Evolutionary conservation across 2,329 filamentous ascomycete species (phyloP), one percentile per base, ranked within the genome.

Genomic region (Plectosphaerella cucumerina): DNA sequence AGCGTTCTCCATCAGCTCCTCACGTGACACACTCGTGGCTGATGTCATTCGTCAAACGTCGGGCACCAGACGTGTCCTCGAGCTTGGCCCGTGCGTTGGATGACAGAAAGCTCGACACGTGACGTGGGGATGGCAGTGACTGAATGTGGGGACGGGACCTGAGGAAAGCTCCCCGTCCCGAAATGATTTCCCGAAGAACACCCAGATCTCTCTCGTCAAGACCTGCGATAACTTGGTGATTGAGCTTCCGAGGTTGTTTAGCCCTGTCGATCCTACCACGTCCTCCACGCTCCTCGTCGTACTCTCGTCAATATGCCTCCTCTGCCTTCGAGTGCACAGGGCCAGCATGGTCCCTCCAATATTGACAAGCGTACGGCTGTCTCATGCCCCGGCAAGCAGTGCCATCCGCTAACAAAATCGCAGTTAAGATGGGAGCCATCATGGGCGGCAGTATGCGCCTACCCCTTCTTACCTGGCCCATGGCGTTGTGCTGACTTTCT

Each of bases 371-470:
- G 79, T 81, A 73, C 53, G 64, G 50, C 51, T 49, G 11, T 17
- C 22, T 9, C 5, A 15, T 9, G 8, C n/a, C 21, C 42, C 4
- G 12, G 6, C 20, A 31, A 5, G 15, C 14, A 21, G 15, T 12
- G 15, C 14, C 42, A n/a, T 26, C 21, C 15, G 42, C 66, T 68
- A 63, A 53, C 49, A 47, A 31, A 17, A 35, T 44, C 47, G 61
- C 68, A 96, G 91, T 92, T 70, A 97, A 96, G 79, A 97, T 97
- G 91, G 94, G 94, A 62, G 91, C 89, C 56, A 86, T 99, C 86
- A 97, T 97, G 91, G 94, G 94, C 61, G 90, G 91, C 69, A 95
- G 93, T 97, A 88, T 64, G 91, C 82, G 48, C 48, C 49, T 35
- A 44, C 17, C 49, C 14, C 23, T 33, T 12, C 33, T 33, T 15